Evolutionary conservation across 2,329 filamentous ascomycete genomes (phyloP).

Genomic region (Sordariomycetes sp.): DNA sequence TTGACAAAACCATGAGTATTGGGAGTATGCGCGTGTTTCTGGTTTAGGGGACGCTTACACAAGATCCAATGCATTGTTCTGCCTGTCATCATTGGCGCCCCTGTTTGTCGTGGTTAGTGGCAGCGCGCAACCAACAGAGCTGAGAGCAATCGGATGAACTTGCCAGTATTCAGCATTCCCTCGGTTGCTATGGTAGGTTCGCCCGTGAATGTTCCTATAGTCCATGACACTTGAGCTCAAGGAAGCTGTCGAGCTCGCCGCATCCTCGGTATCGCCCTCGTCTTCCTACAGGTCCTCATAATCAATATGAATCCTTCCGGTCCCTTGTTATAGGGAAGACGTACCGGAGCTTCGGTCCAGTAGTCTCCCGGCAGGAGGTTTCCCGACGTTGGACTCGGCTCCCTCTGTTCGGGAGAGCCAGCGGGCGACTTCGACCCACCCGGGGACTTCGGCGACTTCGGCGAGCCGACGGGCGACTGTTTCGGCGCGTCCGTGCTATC

Average conservation of each 20-base stretch:
- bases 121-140: no score
- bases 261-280: neutral
- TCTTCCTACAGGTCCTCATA: conserved; percentile 17
- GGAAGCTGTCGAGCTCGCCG: conserved; percentile 14
- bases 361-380: neutral
- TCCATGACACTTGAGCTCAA: conserved; percentile 17
- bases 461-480: no score
- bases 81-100: conserved; percentile 8
- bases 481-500: no score
- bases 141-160: no score
- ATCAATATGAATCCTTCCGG: conserved; percentile 8
- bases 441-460: no score
- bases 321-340: neutral
- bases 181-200: conserved; percentile 18
- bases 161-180: conserved; percentile 18
- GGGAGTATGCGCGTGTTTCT: no score
- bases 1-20: no score
- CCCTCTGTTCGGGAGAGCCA: no score
- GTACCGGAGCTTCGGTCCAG: neutral
- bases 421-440: no score
- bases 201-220: conserved; percentile 18
- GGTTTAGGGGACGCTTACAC: conserved; percentile 8
- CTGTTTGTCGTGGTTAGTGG: no score
- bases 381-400: no score
- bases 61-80: conserved; percentile 10